phyloP scores from a whole-genome alignment of 352 stramenopile genomes.

The Globisporangium splendens region DNA sequence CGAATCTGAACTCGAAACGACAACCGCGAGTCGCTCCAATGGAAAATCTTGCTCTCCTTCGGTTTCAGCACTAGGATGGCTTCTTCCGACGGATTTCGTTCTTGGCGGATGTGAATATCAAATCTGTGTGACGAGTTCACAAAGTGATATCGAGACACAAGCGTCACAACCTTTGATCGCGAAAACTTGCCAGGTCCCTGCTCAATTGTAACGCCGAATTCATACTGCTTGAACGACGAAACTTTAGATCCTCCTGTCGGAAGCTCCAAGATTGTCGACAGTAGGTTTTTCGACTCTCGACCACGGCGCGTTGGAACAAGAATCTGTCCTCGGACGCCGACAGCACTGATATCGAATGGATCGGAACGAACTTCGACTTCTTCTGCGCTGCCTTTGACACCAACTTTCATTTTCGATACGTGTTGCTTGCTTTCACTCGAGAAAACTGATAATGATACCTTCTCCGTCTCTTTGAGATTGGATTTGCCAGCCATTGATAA shows the following conservation, averaged over 20 bases:
- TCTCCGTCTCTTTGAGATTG: constrained; percentile 1
- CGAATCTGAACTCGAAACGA: constrained; percentile 67
- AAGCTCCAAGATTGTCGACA: constrained; percentile 47
- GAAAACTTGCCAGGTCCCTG: constrained; percentile 76
- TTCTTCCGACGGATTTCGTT: constrained; percentile 30
- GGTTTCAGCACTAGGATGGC: constrained; percentile 41
- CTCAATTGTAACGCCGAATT: constrained; percentile 85
- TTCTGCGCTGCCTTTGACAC: constrained; percentile 34
- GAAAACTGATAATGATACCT: constrained; percentile 68
- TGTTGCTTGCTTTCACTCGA: constrained; percentile 62
- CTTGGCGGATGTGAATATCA: constrained; percentile 66
- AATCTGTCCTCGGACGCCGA: constrained; percentile 73
- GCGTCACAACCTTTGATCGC: constrained; percentile 70
- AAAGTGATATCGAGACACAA: constrained; percentile 80
- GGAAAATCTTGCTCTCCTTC: constrained; percentile 69
- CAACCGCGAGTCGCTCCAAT: constrained; percentile 69
- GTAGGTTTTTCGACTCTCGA: constrained; percentile 35
- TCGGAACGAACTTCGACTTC: constrained; percentile 65
- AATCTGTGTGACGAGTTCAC: constrained; percentile 70
- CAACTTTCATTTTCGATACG: constrained; percentile 76
- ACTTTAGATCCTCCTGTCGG: constrained; percentile 15
- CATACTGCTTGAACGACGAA: constrained; percentile 65
- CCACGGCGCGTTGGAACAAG: constrained; percentile 46
- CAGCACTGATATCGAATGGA: constrained; percentile 73
- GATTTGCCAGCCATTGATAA: constrained; percentile 25